Percentiles rank a stretch among this genome's conserved stretches.
Conservation (phyloP, 75 land plant genomes). For the Cupressus sempervirens region DNA sequence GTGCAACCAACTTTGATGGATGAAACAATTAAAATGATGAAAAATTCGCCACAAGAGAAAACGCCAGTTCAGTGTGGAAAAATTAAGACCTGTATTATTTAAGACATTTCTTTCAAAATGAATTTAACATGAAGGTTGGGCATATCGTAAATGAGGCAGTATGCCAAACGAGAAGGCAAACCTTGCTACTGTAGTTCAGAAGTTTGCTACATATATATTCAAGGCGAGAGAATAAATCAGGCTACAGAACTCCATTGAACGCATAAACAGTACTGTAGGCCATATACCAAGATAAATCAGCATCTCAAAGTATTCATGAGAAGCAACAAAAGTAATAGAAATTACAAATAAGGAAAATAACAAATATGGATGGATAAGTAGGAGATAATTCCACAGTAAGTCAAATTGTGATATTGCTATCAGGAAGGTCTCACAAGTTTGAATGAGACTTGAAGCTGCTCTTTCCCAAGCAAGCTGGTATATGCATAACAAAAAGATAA, state of each 20-base stretch:
- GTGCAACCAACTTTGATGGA: too few species aligned
- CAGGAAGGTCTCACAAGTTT: background rate
- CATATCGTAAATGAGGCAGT: background rate
- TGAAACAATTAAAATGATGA: background rate
- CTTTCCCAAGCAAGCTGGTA: background rate
- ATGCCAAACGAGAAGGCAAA: background rate
- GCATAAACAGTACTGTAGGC: background rate
- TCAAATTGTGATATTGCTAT: too few species aligned
- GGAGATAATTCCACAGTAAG: too few species aligned
- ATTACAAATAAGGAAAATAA: background rate
- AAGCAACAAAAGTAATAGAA: background rate
- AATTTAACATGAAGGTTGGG: background rate
- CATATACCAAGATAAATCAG: background rate
- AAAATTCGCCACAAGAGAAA: background rate
- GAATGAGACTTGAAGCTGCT: background rate
- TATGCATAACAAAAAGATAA: background rate
- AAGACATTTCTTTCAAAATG: background rate
- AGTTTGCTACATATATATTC: background rate
- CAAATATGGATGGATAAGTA: background rate
- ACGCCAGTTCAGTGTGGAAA: background rate
- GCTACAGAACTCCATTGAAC: background rate
- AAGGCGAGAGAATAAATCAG: background rate
- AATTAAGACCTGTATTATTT: background rate
- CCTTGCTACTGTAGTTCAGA: background rate
- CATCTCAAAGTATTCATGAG: background rate